A percentile compares a stretch with the other conserved stretches of the same genome.
Conservation (phyloP, 2,329 filamentous ascomycete species). For the Claviceps cyperi region DNA sequence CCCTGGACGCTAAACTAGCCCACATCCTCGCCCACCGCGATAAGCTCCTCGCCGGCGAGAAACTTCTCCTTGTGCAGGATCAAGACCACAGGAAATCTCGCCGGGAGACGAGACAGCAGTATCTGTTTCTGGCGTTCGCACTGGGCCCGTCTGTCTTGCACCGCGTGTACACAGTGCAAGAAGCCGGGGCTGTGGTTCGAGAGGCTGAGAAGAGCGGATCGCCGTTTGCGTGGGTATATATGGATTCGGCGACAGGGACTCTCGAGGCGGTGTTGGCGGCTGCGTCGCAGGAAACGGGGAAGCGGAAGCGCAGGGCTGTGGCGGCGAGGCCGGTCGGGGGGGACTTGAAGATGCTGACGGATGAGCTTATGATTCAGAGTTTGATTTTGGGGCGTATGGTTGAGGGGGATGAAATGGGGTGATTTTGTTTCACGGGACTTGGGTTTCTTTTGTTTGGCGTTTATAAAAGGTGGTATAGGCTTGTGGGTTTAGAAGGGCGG, state of each 20-base stretch:
- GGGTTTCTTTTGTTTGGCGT: too few species aligned
- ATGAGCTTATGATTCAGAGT: slow-evolving; percentile 86
- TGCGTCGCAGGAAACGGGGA: slow-evolving; percentile 8
- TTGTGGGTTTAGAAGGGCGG: too few species aligned
- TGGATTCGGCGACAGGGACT: slow-evolving; percentile 49
- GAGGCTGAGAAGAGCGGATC: slow-evolving; percentile 31
- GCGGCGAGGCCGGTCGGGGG: slow-evolving; percentile 22
- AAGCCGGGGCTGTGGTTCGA: slow-evolving; percentile 46
- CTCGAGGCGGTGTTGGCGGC: slow-evolving; percentile 33
- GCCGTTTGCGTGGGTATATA: slow-evolving; percentile 65
- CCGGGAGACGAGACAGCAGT: slow-evolving; percentile 53
- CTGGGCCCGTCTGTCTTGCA: slow-evolving; percentile 55
- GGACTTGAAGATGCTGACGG: slow-evolving; percentile 54
- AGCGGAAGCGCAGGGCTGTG: slow-evolving; percentile 28
- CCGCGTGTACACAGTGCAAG: slow-evolving; percentile 48
- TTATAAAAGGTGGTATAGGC: too few species aligned
- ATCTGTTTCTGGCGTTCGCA: slow-evolving; percentile 66
- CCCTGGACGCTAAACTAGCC: slow-evolving; percentile 37
- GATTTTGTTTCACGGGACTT: not conserved
- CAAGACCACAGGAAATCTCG: slow-evolving; percentile 36
- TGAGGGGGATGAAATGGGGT: slow-evolving; percentile 31
- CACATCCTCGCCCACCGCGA: slow-evolving; percentile 45
- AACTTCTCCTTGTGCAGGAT: slow-evolving; percentile 49
- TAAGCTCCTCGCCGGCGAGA: slow-evolving; percentile 47
- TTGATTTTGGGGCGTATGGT: slow-evolving; percentile 72